Evolutionary conservation across 2,329 filamentous ascomycete species (phyloP).

Genomic region (Gliomastix tumulicola): DNA sequence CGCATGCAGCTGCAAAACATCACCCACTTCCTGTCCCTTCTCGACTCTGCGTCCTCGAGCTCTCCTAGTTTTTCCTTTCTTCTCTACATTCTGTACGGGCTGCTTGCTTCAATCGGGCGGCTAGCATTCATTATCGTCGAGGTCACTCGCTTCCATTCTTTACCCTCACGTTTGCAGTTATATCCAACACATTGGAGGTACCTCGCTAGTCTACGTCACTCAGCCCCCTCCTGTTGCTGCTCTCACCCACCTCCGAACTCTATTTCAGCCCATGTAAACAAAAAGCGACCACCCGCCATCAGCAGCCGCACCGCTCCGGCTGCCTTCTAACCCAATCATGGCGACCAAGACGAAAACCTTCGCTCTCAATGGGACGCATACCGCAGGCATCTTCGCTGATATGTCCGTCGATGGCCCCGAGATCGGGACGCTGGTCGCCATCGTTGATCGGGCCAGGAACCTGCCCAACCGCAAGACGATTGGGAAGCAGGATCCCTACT

Average conservation of each 20-base stretch:
- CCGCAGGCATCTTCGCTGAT: slow-evolving; percentile 89
- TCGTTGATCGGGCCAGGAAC: slow-evolving; percentile 95
- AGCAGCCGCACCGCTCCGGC: background rate
- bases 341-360: slow-evolving; percentile 46
- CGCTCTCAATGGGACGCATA: slow-evolving; percentile 61
- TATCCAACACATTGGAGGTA: too few species aligned
- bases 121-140: too few species aligned
- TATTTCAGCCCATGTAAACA: slow-evolving; percentile 8
- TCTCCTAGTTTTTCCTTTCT: too few species aligned
- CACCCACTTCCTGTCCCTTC: too few species aligned
- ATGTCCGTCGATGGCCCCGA: slow-evolving; percentile 88
- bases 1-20: too few species aligned
- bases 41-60: too few species aligned
- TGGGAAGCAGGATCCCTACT: slow-evolving; percentile 98
- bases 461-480: slow-evolving; percentile 94
- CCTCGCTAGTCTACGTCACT: too few species aligned
- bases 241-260: background rate
- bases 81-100: too few species aligned
- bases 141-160: too few species aligned
- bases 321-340: slow-evolving; percentile 29
- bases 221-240: background rate
- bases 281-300: slow-evolving; percentile 1
- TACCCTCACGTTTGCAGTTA: too few species aligned
- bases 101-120: too few species aligned
- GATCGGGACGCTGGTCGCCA: slow-evolving; percentile 86